Evolutionary conservation across 2,329 filamentous ascomycete genomes (phyloP).

Genomic region (Trichoderma hamatum): DNA sequence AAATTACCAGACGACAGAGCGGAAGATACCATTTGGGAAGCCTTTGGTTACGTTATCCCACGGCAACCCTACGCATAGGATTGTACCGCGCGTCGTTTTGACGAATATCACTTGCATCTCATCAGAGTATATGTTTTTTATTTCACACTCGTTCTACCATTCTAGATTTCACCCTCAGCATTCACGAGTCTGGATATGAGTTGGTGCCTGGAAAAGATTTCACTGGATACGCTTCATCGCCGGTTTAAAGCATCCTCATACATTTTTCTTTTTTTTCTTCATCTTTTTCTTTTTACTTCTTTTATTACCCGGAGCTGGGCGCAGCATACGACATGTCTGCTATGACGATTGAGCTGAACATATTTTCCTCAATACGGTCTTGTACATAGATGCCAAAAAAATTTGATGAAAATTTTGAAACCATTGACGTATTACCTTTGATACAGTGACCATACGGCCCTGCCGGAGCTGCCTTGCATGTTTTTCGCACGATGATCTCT

Average conservation of each 20-base stretch:
- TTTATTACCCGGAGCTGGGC: constrained; percentile 21
- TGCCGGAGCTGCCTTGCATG: background rate
- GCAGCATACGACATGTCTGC: constrained; percentile 22
- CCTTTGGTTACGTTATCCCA: constrained; percentile 27
- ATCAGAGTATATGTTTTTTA: constrained; percentile 21
- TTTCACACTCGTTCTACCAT: constrained; percentile 11
- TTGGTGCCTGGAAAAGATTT: constrained; percentile 1
- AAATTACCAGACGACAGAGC: constrained; percentile 31
- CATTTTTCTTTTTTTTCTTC: background rate
- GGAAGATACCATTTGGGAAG: constrained; percentile 15
- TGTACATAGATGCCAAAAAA: constrained; percentile 27
- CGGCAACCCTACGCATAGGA: constrained; percentile 2
- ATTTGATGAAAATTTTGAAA: constrained; percentile 11
- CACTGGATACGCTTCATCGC: background rate
- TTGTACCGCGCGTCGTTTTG: background rate
- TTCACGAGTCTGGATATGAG: background rate
- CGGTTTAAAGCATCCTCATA: constrained; percentile 13
- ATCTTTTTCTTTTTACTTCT: background rate
- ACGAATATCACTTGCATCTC: constrained; percentile 24
- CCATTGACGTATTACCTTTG: background rate
- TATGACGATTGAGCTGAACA: constrained; percentile 21
- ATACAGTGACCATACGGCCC: background rate
- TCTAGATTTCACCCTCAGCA: background rate
- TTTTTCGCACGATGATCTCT: background rate
- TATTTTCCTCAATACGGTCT: constrained; percentile 21